Base-by-base conservation (phyloP, 306 rosid genomes). In the Cicer pinnatifidum region DNA sequence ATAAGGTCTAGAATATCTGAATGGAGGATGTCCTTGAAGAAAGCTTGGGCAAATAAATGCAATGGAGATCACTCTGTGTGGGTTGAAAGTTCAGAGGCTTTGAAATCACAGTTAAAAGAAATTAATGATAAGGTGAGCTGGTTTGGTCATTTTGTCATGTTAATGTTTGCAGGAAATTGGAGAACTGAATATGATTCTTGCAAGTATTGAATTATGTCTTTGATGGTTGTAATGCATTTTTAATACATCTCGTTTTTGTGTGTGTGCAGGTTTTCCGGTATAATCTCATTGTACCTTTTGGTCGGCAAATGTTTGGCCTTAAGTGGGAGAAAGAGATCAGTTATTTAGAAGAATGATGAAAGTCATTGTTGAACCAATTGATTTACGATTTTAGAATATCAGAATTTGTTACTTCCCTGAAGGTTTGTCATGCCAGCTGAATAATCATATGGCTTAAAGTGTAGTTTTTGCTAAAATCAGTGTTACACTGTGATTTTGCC, bases 301-400 rank as follows among this genome's bases (percentile, higher is more conserved):
- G 98, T 44, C 83, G 98, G 40, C 97, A 93, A 84, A 93, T 89
- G 96, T 74, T 50, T 66, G 96, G 96, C 56, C 78, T 93, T 57
- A 88, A 85, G 62, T 89, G 98, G 98, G 97, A 91, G 83, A 93
- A 89, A 77, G 98, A 93, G 85, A 56, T 91, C 73, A 82, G 83
- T 75, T 85, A 89, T 62, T 44, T 89, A 57, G 81, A 89, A 80
- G 90, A 91, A 75, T 72, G 64, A 81, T 67, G 78, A 78, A 9
- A 51, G 7, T 57, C 6, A 23, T 20, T 48, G 11, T 17, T 58
- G 63, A 61, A 74, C 41, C 28, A 15, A 47, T 38, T 39, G 43
- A 11, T 72, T 50, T 9, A 9, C 13, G 13, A 16, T 59, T n/a
- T 44, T 53, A 60, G 57, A 77, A 67, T 23, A 50, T 80, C 16